Evolutionary conservation across 1,139 yeast species (phyloP).

Genomic region (Candida smagusa): DNA sequence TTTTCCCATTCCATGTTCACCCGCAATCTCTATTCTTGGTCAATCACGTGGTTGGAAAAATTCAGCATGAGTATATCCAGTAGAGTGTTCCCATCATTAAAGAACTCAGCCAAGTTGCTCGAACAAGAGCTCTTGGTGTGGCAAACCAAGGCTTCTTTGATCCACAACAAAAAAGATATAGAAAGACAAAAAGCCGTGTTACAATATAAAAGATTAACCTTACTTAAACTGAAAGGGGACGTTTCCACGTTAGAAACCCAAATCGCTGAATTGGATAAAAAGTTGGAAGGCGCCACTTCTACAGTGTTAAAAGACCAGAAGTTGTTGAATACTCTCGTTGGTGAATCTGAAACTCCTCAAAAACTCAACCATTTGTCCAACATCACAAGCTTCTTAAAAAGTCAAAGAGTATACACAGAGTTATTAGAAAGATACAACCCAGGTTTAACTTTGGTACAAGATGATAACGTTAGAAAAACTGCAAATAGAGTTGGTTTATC

Average conservation of each 20-base stretch:
- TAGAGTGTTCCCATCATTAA: conserved; percentile 11
- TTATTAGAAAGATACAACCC: conserved; percentile 85
- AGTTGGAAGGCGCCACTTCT: conserved; percentile 13
- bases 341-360: conserved; percentile 17
- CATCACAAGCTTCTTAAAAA: conserved; percentile 53
- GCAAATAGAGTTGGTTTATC: conserved; percentile 81
- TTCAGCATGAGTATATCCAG: conserved; percentile 6
- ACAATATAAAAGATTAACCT: conserved; percentile 53
- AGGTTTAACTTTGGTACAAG: conserved; percentile 72
- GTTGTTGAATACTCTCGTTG: conserved; percentile 22
- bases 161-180: conserved; percentile 42
- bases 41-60: conserved; percentile 1
- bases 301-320: conserved; percentile 15
- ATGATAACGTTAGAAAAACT: conserved; percentile 71
- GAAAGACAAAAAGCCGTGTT: conserved; percentile 52
- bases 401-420: conserved; percentile 77
- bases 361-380: conserved; percentile 41
- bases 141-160: conserved; percentile 39
- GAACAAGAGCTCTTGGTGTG: conserved; percentile 46
- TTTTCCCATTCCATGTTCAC: too few relatives aligned
- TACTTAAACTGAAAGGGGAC: conserved; percentile 39
- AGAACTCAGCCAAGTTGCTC: conserved; percentile 20
- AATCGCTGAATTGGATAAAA: conserved; percentile 8
- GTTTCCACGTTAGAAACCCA: conserved; percentile 13
- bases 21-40: not conserved